Conservation (phyloP, 208 protist species). For the Trypanosoma lewisi region DNA sequence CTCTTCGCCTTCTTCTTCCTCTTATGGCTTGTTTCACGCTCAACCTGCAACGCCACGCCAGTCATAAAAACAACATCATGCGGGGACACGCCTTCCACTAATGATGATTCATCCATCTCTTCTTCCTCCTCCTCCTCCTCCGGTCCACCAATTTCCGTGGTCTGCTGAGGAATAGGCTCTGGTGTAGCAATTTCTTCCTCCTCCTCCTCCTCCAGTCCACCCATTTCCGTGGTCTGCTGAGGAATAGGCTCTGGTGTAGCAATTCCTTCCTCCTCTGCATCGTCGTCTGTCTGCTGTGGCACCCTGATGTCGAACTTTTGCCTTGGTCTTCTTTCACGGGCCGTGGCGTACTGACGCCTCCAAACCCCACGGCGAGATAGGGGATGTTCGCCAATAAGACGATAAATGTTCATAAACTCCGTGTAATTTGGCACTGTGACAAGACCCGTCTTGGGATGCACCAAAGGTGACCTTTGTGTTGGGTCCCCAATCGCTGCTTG, state of each 20-base stretch:
- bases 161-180: not conserved
- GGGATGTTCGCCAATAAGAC: conserved; percentile 21
- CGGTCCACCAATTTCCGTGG: not conserved
- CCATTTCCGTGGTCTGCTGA: not conserved
- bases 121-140: not conserved
- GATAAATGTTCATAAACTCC: conserved; percentile 90
- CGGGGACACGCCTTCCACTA: not conserved
- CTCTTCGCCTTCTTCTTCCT: not conserved
- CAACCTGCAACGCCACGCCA: conserved; percentile 20
- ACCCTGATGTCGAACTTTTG: conserved; percentile 1
- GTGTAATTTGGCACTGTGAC: conserved; percentile 81
- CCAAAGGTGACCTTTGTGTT: conserved; percentile 16
- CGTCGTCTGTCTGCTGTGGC: not conserved
- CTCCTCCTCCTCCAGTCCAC: not conserved
- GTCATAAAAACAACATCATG: conserved; percentile 32
- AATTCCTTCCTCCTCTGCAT: conserved; percentile 3
- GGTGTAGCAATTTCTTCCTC: not conserved
- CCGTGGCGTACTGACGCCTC: not conserved
- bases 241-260: not conserved
- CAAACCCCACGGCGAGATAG: not conserved
- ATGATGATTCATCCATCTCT: not conserved
- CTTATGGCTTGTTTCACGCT: not conserved
- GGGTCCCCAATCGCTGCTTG: conserved; percentile 22
- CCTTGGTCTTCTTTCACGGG: conserved; percentile 6
- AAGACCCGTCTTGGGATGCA: conserved; percentile 34